phyloP scores from a whole-genome alignment of 768 basidiomycete species.

The Calocera viscosa region DNA sequence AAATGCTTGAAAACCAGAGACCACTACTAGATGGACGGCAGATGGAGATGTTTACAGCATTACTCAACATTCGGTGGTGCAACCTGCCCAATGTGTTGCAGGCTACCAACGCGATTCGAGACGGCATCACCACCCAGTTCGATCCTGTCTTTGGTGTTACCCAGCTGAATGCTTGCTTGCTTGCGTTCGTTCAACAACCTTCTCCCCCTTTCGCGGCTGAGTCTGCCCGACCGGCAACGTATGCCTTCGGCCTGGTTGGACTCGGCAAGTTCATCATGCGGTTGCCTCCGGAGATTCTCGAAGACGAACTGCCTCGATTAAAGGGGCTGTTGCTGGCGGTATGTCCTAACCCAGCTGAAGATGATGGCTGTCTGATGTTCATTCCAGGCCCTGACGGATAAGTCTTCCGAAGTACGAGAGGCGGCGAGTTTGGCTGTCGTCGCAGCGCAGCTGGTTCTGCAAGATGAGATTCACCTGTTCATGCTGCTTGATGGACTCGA shows the following conservation, averaged over 20 bases:
- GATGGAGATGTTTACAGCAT: slow-evolving; percentile 55
- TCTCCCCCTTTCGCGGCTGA: slow-evolving; percentile 33
- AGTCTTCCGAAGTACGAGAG: slow-evolving; percentile 51
- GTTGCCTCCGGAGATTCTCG: slow-evolving; percentile 69
- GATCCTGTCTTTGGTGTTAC: slow-evolving; percentile 79
- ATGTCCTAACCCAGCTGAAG: slow-evolving; percentile 19
- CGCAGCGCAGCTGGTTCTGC: slow-evolving; percentile 68
- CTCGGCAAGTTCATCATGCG: slow-evolving; percentile 72
- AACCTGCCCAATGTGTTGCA: slow-evolving; percentile 50
- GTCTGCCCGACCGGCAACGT: slow-evolving; percentile 50
- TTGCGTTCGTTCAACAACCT: slow-evolving; percentile 47
- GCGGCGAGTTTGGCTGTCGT: slow-evolving; percentile 72
- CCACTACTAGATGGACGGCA: slow-evolving; percentile 67
- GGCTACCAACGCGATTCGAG: slow-evolving; percentile 70
- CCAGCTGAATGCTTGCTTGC: slow-evolving; percentile 62
- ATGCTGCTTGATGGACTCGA: slow-evolving; percentile 65
- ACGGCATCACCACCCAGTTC: slow-evolving; percentile 53
- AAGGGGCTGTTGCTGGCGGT: slow-evolving; percentile 59
- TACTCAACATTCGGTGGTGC: slow-evolving; percentile 50
- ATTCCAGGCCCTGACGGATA: slow-evolving; percentile 11
- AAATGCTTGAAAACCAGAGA: slow-evolving; percentile 64
- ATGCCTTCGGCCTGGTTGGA: slow-evolving; percentile 73
- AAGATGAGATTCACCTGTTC: slow-evolving; percentile 75
- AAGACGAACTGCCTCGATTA: slow-evolving; percentile 73
- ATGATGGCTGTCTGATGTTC: slow-evolving; percentile 35